Evolutionary conservation across 2,329 filamentous ascomycete genomes (phyloP).

Genomic region (Colletotrichum sp.): DNA sequence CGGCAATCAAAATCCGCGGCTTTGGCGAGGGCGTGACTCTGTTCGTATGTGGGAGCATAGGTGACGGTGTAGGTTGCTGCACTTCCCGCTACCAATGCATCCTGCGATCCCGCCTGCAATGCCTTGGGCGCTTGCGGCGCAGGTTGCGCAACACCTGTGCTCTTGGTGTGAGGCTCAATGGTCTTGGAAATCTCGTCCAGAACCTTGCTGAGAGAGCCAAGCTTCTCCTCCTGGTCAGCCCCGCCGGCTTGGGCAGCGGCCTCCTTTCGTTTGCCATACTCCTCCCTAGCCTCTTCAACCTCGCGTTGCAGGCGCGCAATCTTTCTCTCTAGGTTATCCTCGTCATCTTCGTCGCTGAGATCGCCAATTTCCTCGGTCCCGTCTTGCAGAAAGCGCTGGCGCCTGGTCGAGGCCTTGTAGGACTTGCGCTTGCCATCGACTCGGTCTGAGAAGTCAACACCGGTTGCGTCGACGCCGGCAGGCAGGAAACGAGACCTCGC

Average conservation of each 20-base stretch:
- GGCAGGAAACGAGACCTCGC: slow-evolving; percentile 83
- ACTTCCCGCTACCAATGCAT: slow-evolving; percentile 15
- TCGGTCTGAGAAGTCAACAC: slow-evolving; percentile 89
- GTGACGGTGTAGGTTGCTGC: slow-evolving; percentile 64
- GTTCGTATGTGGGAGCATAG: slow-evolving; percentile 68
- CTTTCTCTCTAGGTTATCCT: slow-evolving; percentile 76
- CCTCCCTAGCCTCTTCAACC: slow-evolving; percentile 74
- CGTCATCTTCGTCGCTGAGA: slow-evolving; percentile 73
- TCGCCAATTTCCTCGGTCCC: slow-evolving; percentile 74
- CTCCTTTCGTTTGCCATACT: slow-evolving; percentile 61
- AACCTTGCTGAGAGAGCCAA: slow-evolving; percentile 73
- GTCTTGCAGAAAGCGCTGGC: slow-evolving; percentile 66
- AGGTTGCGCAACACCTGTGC: slow-evolving; percentile 12
- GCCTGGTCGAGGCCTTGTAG: slow-evolving; percentile 77
- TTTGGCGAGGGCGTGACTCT: slow-evolving; percentile 76
- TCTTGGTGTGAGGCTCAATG: slow-evolving; percentile 27
- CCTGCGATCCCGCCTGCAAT: slow-evolving; percentile 26
- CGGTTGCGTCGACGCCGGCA: slow-evolving; percentile 74
- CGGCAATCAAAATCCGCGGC: slow-evolving; percentile 88
- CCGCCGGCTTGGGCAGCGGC: slow-evolving; percentile 44
- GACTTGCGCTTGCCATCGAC: slow-evolving; percentile 83
- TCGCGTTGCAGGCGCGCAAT: slow-evolving; percentile 85
- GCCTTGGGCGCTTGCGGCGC: slow-evolving; percentile 2
- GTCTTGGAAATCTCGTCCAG: slow-evolving; percentile 67
- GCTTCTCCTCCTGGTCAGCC: slow-evolving; percentile 55